A percentile compares a stretch with the other conserved stretches of the same genome.
Conservation (phyloP, 1,284 basidiomycete genomes). For the Microbotryum lychnidis-dioicae region DNA sequence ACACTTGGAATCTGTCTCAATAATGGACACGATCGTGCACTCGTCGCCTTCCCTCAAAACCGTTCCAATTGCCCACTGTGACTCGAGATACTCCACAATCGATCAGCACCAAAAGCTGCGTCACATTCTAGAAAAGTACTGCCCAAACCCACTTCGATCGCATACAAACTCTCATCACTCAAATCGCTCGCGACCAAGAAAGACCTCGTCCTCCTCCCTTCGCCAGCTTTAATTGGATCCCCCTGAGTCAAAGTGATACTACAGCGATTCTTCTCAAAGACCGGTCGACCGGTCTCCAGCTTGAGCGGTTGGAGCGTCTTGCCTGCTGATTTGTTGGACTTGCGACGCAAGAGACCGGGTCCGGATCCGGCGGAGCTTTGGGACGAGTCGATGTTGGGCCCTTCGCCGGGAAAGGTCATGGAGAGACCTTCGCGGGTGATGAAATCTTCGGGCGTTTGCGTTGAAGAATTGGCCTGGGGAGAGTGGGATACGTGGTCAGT, state of each 20-base stretch:
- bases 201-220: conserved; percentile 53
- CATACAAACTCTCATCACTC: conserved; percentile 82
- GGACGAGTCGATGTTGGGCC: conserved; percentile 50
- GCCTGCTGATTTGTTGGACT: conserved; percentile 8
- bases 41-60: conserved; percentile 92
- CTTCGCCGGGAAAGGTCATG: conserved; percentile 67
- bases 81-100: neutral
- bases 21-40: conserved; percentile 68
- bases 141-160: conserved; percentile 52
- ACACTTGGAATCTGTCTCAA: conserved; percentile 84
- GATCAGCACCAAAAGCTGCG: conserved; percentile 18
- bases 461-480: conserved; percentile 21
- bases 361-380: conserved; percentile 5
- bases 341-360: conserved; percentile 15
- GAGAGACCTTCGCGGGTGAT: conserved; percentile 19
- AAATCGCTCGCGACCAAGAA: conserved; percentile 92
- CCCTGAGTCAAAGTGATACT: conserved; percentile 84
- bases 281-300: conserved; percentile 48
- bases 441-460: conserved; percentile 26
- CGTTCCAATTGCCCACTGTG: conserved; percentile 68
- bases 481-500: neutral
- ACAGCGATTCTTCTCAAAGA: conserved; percentile 84
- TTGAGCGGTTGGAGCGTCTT: conserved; percentile 4
- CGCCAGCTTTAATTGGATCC: conserved; percentile 42
- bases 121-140: conserved; percentile 6